phyloP scores from a whole-genome alignment of 2,329 filamentous ascomycete species.

The Ophiocordyceps unilateralis region DNA sequence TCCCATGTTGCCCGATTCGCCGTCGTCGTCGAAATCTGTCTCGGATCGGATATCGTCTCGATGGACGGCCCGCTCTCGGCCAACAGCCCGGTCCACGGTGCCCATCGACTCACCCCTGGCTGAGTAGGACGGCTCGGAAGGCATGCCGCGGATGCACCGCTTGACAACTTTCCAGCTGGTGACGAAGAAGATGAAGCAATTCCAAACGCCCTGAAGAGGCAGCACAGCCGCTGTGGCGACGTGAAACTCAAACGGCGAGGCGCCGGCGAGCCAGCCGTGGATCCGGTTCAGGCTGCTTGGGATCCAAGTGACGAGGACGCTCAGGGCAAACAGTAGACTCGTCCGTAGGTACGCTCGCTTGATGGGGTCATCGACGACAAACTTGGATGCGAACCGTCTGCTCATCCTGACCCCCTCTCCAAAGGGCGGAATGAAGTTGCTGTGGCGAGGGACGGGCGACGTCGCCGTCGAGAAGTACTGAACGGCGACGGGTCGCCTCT shows the following conservation, averaged over 20 bases:
- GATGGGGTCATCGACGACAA: constrained; percentile 30
- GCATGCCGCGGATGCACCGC: constrained; percentile 3
- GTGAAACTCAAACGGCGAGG: constrained; percentile 45
- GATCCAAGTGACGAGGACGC: constrained; percentile 44
- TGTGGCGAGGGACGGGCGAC: constrained; percentile 5
- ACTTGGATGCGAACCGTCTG: constrained; percentile 17
- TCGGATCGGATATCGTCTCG: background rate
- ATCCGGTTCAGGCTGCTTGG: constrained; percentile 58
- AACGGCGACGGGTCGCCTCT: constrained; percentile 7
- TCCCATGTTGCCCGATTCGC: constrained; percentile 11
- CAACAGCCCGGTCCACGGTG: constrained; percentile 1
- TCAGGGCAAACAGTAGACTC: constrained; percentile 42
- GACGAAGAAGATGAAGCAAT: constrained; percentile 57
- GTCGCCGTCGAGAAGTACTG: constrained; percentile 18
- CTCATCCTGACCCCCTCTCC: constrained; percentile 6
- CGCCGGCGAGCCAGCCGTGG: constrained; percentile 41
- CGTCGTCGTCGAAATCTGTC: constrained; percentile 12
- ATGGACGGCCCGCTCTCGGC: background rate
- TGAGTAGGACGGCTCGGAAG: background rate
- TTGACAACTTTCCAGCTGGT: constrained; percentile 31
- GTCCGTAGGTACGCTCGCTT: constrained; percentile 44
- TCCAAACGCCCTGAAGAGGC: constrained; percentile 68
- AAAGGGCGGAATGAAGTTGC: constrained; percentile 1
- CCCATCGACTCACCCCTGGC: background rate
- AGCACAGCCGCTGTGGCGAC: constrained; percentile 54